These are phyloP conservation scores for Trametes sanguinea DNA, from an alignment of 768 basidiomycete genomes.

Conservation along the genomic window DNA sequence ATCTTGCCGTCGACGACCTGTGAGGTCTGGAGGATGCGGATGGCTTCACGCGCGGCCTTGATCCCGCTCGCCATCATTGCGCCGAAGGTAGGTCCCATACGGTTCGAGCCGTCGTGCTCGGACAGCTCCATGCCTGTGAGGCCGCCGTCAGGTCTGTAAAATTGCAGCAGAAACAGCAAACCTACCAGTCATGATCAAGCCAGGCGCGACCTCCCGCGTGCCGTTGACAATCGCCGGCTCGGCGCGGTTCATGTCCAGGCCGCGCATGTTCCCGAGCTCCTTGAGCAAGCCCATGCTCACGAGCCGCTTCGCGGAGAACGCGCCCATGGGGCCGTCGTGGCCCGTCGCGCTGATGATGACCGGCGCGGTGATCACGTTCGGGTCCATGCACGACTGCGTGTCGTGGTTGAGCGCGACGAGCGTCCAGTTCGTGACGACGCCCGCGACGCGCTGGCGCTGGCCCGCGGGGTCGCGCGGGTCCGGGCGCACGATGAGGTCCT, in stretches of 20 bases:
- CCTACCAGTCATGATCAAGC: constrained; percentile 72
- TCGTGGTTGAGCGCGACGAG: constrained; percentile 62
- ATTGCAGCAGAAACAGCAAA: constrained; percentile 11
- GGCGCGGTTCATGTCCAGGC: constrained; percentile 80
- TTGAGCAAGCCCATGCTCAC: constrained; percentile 74
- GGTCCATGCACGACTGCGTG: constrained; percentile 69
- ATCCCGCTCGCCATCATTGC: constrained; percentile 80
- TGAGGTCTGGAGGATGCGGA: constrained; percentile 36
- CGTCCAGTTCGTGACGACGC: constrained; percentile 60
- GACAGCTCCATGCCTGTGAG: constrained; percentile 77
- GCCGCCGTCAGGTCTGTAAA: constrained; percentile 14
- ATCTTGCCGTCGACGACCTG: constrained; percentile 42
- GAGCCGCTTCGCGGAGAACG: constrained; percentile 78
- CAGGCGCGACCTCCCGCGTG: constrained; percentile 75
- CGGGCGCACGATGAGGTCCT: constrained; percentile 71
- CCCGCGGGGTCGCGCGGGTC: constrained; percentile 40
- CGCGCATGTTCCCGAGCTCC: constrained; percentile 78
- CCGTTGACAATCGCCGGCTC: constrained; percentile 80
- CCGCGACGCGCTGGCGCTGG: constrained; percentile 46
- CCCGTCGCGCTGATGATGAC: constrained; percentile 72
- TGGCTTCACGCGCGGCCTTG: constrained; percentile 42
- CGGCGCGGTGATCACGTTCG: constrained; percentile 81
- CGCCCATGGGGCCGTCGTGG: constrained; percentile 80
- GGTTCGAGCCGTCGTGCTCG: constrained; percentile 77
- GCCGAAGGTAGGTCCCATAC: constrained; percentile 72